A percentile compares a stretch with the other conserved stretches of the same genome.
phyloP scores from a whole-genome alignment of 1,139 yeast species.

The Suhomyces anneliseae region DNA sequence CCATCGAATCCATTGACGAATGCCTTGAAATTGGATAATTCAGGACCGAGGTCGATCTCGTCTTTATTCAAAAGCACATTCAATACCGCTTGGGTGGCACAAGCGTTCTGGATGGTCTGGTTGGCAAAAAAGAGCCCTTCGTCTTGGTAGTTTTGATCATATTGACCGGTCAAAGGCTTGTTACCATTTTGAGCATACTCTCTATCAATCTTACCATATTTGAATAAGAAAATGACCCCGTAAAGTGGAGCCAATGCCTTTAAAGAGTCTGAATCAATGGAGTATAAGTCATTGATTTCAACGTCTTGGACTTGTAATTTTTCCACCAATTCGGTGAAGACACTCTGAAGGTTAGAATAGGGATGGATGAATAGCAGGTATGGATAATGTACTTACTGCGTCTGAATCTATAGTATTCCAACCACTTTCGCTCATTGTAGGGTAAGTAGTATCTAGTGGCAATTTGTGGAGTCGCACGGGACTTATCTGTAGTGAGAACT shows the following conservation, averaged over 20 bases:
- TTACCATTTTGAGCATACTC: constrained; percentile 27
- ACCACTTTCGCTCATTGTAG: constrained; percentile 24
- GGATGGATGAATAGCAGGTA: too few relatives aligned
- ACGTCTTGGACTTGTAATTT: constrained; percentile 55
- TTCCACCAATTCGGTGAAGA: constrained; percentile 65
- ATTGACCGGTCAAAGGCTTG: constrained; percentile 46
- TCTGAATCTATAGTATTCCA: constrained; percentile 78
- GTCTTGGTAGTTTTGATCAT: constrained; percentile 39
- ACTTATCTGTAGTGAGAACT: too few relatives aligned
- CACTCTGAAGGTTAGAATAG: constrained; percentile 43
- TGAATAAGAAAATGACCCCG: constrained; percentile 66
- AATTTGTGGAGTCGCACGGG: too few relatives aligned
- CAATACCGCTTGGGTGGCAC: constrained; percentile 78
- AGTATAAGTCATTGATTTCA: constrained; percentile 60
- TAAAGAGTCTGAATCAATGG: constrained; percentile 52
- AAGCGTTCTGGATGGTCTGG: constrained; percentile 69
- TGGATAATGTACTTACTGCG: constrained; percentile 41
- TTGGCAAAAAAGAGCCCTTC: constrained; percentile 57
- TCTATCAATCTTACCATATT: constrained; percentile 49
- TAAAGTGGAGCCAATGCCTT: constrained; percentile 44
- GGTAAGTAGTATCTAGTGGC: too few relatives aligned
- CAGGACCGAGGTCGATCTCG: constrained; percentile 49
- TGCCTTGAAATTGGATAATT: constrained; percentile 47
- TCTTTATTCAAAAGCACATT: constrained; percentile 50
- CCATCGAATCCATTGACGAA: constrained; percentile 60